Conservation (phyloP, 805 yeast genomes). For the Lipomyces sp. region DNA sequence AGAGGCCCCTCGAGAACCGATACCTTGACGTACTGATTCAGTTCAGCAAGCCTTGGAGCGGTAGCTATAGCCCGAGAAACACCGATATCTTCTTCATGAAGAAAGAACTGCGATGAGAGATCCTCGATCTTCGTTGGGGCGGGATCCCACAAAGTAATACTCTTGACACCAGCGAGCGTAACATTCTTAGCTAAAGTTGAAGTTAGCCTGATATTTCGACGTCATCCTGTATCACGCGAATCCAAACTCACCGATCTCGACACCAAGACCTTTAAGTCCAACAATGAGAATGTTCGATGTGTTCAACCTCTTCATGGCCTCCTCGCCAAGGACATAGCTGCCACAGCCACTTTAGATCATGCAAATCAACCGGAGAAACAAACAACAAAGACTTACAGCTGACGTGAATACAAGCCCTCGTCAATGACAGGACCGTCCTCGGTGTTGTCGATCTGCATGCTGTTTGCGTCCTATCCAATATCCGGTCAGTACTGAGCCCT, state of each 20-base stretch:
- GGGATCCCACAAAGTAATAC: slow-evolving; percentile 84
- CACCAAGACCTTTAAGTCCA: slow-evolving; percentile 91
- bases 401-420: slow-evolving; percentile 94
- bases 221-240: neutral
- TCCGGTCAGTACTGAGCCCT: neutral
- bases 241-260: slow-evolving; percentile 66
- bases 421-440: slow-evolving; percentile 59
- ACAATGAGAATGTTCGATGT: slow-evolving; percentile 86
- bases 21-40: slow-evolving; percentile 90
- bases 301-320: slow-evolving; percentile 98
- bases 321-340: slow-evolving; percentile 87
- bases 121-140: slow-evolving; percentile 67
- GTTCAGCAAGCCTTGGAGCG: slow-evolving; percentile 71
- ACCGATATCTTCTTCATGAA: slow-evolving; percentile 74
- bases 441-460: slow-evolving; percentile 44
- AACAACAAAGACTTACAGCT: slow-evolving; percentile 52
- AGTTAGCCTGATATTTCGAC: neutral
- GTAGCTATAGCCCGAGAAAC: slow-evolving; percentile 74
- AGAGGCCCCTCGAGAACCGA: slow-evolving; percentile 62
- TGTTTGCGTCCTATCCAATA: slow-evolving; percentile 19
- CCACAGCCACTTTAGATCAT: neutral
- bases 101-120: slow-evolving; percentile 83
- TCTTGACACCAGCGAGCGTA: slow-evolving; percentile 95
- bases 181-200: slow-evolving; percentile 70
- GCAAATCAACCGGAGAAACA: neutral